Base-by-base conservation (phyloP, 106 monocot genomes). In the Dactylorhiza incarnata region DNA sequence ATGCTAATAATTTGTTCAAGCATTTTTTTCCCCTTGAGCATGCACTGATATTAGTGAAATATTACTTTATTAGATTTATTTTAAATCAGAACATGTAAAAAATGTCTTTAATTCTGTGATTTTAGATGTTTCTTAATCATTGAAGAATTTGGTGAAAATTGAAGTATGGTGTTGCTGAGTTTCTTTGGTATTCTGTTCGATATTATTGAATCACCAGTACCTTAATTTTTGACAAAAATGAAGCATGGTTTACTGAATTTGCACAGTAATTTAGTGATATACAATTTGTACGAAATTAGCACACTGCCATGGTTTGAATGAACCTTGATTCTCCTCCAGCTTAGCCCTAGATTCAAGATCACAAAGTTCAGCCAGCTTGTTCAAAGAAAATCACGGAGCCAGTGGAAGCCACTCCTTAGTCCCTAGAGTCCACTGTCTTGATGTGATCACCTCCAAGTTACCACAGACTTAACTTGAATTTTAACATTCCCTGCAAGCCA, bases 11-110 rank as follows among this genome's bases (percentile, higher is more conserved):
- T 70, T 66, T 46, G 45, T 70, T 46, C 46, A 45, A 45, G 12
- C 16, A 46, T 17, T 44, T 45, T 44, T 70, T 37, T 2, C 37
- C 69, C 45, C 2, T 70, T 70, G 69, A 45, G 16, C 14, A 70
- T 70, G 46, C 58, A 59, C 58, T 59, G 66, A 24, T 66, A 14
- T 37, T 26, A 66, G 66, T 26, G 66, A 37, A 37, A 66, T 66
- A 14, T 20, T 26, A 37, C 29, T 26, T 23, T 26, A 37, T 37
- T 66, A 29, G 37, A 37, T 66, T 66, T 66, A 29, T 66, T 37
- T 37, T 37, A 1, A 26, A 24, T 62, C 62, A 25, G 62, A 22
- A 4, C 23, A 0, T n/a, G 5, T 20, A 23, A 23, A 23, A 62
- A 24, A 62, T 62, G 62, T 22, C 62, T 54, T 54, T 54, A 54